These are phyloP conservation scores for Stromatinia cepivora DNA, from an alignment of 2,329 filamentous ascomycete genomes.

Conservation along the genomic window DNA sequence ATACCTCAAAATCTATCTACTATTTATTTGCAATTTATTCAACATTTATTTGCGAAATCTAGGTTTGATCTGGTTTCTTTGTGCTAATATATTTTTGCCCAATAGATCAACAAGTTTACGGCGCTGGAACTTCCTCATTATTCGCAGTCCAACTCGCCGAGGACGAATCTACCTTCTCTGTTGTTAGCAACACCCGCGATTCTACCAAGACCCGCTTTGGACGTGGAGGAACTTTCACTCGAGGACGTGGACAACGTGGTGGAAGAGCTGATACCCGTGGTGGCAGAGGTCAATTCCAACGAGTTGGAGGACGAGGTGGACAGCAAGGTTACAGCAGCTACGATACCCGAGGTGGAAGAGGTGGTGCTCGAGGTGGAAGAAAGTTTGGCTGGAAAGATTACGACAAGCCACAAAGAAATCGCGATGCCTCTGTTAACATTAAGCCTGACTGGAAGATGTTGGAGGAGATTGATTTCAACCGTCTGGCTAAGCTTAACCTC, in stretches of 20 bases:
- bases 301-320: constrained; percentile 69
- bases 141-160: constrained; percentile 92
- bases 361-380: constrained; percentile 72
- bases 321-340: constrained; percentile 66
- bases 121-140: constrained; percentile 78
- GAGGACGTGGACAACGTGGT: constrained; percentile 70
- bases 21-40: constrained; percentile 26
- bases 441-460: constrained; percentile 93
- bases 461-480: constrained; percentile 98
- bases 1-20: constrained; percentile 26
- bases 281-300: constrained; percentile 64
- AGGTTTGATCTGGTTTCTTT: constrained; percentile 4
- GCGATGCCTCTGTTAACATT: constrained; percentile 93
- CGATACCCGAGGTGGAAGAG: constrained; percentile 67
- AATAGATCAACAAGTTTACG: constrained; percentile 93
- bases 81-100: constrained; percentile 24
- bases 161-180: constrained; percentile 96
- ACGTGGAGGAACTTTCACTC: constrained; percentile 86
- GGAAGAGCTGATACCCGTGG: constrained; percentile 70
- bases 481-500: constrained; percentile 91
- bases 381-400: constrained; percentile 98
- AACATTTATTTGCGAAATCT: constrained; percentile 21
- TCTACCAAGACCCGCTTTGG: constrained; percentile 83
- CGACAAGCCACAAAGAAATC: constrained; percentile 95
- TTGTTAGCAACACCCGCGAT: constrained; percentile 92